Conservation (phyloP, 192 early-diverging fungal species). For the Coemansia sp. region DNA sequence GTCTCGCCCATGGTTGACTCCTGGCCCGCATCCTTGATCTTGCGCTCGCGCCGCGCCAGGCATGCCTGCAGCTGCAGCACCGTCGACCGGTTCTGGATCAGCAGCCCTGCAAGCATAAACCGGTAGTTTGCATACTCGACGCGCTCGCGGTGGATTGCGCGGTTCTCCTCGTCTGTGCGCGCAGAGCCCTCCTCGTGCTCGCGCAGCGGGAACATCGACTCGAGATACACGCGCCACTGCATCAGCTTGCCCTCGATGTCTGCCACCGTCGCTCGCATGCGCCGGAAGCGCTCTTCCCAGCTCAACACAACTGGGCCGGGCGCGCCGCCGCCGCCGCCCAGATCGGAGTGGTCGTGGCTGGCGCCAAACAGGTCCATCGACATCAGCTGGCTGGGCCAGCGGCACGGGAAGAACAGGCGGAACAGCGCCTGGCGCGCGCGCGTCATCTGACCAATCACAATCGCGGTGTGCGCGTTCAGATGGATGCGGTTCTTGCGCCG, state of each 20-base stretch:
- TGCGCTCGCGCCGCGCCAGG: slow-evolving; percentile 50
- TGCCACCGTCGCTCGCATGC: slow-evolving; percentile 30
- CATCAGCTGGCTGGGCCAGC: slow-evolving; percentile 54
- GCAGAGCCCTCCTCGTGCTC: slow-evolving; percentile 46
- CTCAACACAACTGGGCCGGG: slow-evolving; percentile 38
- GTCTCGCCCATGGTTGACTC: slow-evolving; percentile 17
- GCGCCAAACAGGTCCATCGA: slow-evolving; percentile 19
- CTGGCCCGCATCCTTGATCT: slow-evolving; percentile 21
- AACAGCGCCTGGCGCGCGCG: slow-evolving; percentile 47
- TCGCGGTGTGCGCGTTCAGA: slow-evolving; percentile 47
- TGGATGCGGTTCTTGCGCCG: slow-evolving; percentile 52
- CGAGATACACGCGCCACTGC: slow-evolving; percentile 53
- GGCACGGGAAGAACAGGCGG: slow-evolving; percentile 51
- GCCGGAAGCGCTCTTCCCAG: slow-evolving; percentile 54
- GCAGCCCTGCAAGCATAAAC: slow-evolving; percentile 41
- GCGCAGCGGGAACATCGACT: slow-evolving; percentile 50
- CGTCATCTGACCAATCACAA: slow-evolving; percentile 51
- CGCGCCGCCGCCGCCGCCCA: slow-evolving; percentile 45
- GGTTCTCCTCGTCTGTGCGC: slow-evolving; percentile 26
- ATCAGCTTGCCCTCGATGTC: slow-evolving; percentile 51
- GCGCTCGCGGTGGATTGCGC: slow-evolving; percentile 39
- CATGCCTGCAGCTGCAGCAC: slow-evolving; percentile 54
- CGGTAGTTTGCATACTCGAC: slow-evolving; percentile 53
- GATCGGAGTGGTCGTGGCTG: slow-evolving; percentile 13
- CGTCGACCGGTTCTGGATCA: slow-evolving; percentile 42